Evolutionary conservation across 1,284 basidiomycete genomes (phyloP).

Genomic region (Ustilago sp.): DNA sequence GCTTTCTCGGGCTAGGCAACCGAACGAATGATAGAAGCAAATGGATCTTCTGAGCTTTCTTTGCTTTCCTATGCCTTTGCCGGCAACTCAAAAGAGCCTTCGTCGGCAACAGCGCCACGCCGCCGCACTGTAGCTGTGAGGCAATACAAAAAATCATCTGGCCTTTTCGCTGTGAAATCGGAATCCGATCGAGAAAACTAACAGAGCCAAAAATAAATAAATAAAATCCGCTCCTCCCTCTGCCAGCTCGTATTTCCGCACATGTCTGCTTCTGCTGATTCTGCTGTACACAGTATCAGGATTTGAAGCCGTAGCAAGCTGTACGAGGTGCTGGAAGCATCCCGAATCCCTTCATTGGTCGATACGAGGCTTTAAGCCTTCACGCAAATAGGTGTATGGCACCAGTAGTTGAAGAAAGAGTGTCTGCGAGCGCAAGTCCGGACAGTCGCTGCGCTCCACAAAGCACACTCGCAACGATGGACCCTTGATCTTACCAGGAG

Average conservation of each 20-base stretch:
- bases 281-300: neutral
- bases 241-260: slow-evolving; percentile 1
- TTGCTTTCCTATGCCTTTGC: neutral
- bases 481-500: neutral
- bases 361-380: too few species aligned
- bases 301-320: neutral
- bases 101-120: neutral
- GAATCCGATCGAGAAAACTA: slow-evolving; percentile 7
- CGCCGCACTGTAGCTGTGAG: neutral
- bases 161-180: neutral
- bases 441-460: slow-evolving; percentile 25
- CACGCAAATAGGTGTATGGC: too few species aligned
- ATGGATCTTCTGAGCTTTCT: slow-evolving; percentile 32
- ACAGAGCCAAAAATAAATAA: neutral
- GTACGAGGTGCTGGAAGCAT: neutral
- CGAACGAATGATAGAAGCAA: slow-evolving; percentile 25
- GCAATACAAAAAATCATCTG: neutral
- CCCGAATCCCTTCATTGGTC: neutral
- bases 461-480: neutral
- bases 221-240: neutral
- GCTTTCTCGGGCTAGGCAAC: neutral
- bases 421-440: neutral
- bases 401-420: neutral
- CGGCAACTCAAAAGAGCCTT: neutral
- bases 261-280: neutral